Conservation (phyloP, 176 grass and related monocot species). For the Secale cereale region DNA sequence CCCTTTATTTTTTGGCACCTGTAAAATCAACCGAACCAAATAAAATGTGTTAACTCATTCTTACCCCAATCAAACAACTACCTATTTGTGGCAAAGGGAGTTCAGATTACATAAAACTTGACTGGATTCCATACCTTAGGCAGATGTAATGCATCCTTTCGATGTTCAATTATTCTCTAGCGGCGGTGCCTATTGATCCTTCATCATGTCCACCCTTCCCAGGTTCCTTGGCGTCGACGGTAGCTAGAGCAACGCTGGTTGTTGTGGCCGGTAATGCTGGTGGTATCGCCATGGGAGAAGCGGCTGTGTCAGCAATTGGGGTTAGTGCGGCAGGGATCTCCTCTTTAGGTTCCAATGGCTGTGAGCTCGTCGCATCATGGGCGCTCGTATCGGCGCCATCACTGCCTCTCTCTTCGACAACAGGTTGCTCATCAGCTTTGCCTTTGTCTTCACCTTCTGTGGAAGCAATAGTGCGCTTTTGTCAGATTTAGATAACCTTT, state of each 20-base stretch:
- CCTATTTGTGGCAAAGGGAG: background rate
- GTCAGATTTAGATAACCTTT: background rate
- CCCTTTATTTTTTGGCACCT: background rate
- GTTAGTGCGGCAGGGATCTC: background rate
- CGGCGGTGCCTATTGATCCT: background rate
- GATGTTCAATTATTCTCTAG: background rate
- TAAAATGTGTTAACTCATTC: background rate
- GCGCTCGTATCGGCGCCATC: too few relatives aligned
- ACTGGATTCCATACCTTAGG: background rate
- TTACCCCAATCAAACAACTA: background rate
- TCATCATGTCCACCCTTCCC: background rate
- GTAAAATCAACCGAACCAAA: background rate
- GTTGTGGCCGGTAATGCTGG: background rate
- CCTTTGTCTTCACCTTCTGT: background rate
- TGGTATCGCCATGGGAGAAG: background rate
- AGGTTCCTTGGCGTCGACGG: background rate
- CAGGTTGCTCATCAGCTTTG: background rate
- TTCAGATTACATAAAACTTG: background rate
- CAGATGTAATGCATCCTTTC: background rate
- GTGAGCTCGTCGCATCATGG: background rate
- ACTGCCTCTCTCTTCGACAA: background rate
- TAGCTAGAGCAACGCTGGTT: background rate
- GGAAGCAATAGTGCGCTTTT: background rate
- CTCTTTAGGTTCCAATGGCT: background rate
- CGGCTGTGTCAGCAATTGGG: background rate